Base-by-base conservation (phyloP, 2,329 filamentous ascomycete genomes). In the Colletotrichum chlorophyti region DNA sequence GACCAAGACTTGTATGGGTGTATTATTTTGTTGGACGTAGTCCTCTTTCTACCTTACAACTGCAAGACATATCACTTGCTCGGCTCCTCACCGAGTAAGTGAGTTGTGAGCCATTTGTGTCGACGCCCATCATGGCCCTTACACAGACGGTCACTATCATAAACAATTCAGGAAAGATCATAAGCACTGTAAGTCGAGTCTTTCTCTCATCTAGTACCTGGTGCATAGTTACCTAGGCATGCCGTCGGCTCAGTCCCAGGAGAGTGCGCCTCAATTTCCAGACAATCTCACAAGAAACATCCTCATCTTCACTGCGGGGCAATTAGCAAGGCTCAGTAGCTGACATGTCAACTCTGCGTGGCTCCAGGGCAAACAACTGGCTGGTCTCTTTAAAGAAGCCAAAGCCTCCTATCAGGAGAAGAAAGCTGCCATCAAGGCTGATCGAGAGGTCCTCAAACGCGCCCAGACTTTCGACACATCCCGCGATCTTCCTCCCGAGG, bases 381-480 rank as follows among this genome's bases (percentile, higher is more conserved):
- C 96, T 69, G 89, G 87, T 70, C 89, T 97, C 69, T 96, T 96
- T 82, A 96, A 92, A 72, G 93, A 97, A 71, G 94, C 93, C 63
- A 92, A 91, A 71, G 86, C 88, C 51, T 91, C 91, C 58, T 98
- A 98, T 75, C 84, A 88, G 55, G 91, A 96, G 69, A 91, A 91
- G 70, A 97, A 96, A 73, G 89, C 91, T 6, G 87, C 93, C 65
- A 83, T 97, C 66, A 87, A 87, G 71, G 86, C 88, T 17, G 86
- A 91, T 65, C 77, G 77, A 12, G 70, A 72, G n/a, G 63, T 72
- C 19, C 65, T 80, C 40, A 84, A 87, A 67, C 87, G 88, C 68
- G 81, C 88, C 52, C 83, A 88, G 63, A 88, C 81, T 4, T 82
- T 79, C 62, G 77, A 83, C 57, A 70, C 71, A 41, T 53, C 65